These are phyloP conservation scores for Candida glaebosa DNA, from an alignment of 805 yeast genomes.

Conservation along the genomic window DNA sequence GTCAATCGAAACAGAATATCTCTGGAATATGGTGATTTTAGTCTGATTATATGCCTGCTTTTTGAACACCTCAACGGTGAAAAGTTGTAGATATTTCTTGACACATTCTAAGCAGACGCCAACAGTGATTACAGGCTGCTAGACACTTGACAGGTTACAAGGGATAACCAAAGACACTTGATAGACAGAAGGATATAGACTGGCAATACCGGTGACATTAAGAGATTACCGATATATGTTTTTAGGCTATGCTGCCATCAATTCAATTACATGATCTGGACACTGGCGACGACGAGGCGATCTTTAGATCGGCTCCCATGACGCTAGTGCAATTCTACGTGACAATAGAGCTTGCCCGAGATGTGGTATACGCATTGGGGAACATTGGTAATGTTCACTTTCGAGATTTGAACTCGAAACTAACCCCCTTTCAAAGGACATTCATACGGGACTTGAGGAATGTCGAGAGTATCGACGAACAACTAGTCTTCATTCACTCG, in stretches of 20 bases:
- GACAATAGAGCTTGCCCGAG: constrained; percentile 43
- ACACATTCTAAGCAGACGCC: too few relatives aligned
- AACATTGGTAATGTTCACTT: constrained; percentile 40
- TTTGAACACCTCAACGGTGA: background rate
- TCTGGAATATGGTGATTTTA: too few relatives aligned
- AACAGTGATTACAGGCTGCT: too few relatives aligned
- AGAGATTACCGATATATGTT: background rate
- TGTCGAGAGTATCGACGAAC: constrained; percentile 31
- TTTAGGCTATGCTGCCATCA: constrained; percentile 6
- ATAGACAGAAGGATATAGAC: background rate
- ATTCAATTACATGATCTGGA: constrained; percentile 9
- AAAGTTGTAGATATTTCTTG: background rate
- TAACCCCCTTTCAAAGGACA: constrained; percentile 45
- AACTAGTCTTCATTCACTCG: constrained; percentile 23
- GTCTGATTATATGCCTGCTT: background rate
- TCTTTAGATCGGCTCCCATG: constrained; percentile 49
- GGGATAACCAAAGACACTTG: background rate
- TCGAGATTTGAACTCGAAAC: constrained; percentile 46
- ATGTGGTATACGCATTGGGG: constrained; percentile 37
- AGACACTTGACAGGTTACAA: too few relatives aligned
- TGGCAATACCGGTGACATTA: background rate
- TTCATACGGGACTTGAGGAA: constrained; percentile 39
- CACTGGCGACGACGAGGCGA: constrained; percentile 26
- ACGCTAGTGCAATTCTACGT: constrained; percentile 46
- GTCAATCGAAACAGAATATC: background rate